These are phyloP conservation scores for Alternaria solani DNA, from an alignment of 2,329 filamentous ascomycete genomes.

Conservation along the genomic window DNA sequence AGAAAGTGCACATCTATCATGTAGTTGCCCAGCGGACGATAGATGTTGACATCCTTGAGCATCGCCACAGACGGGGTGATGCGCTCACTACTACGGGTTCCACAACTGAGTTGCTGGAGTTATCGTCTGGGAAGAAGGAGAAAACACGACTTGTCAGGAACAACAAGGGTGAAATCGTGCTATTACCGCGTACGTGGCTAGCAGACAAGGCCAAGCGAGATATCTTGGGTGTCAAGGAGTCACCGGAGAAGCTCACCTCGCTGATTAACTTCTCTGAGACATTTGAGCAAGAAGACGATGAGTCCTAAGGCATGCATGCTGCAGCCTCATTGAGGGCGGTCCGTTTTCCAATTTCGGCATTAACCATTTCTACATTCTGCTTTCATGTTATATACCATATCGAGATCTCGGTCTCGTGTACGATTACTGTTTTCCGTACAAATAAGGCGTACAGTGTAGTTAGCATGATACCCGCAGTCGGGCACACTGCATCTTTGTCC, in stretches of 20 bases:
- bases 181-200: constrained; percentile 42
- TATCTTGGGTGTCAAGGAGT: constrained; percentile 21
- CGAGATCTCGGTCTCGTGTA: not conserved
- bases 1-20: constrained; percentile 68
- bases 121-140: constrained; percentile 18
- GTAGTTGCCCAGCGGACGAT: constrained; percentile 81
- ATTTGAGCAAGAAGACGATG: constrained; percentile 30
- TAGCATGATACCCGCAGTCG: not conserved
- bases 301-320: not conserved
- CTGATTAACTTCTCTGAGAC: constrained; percentile 41
- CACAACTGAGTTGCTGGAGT: constrained; percentile 4
- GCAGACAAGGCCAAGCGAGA: constrained; percentile 17
- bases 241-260: constrained; percentile 29
- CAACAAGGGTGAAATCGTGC: constrained; percentile 22
- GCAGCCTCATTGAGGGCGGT: too few species aligned
- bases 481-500: not conserved
- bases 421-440: not conserved
- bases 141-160: constrained; percentile 33
- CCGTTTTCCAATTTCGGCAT: not conserved
- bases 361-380: not conserved
- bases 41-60: constrained; percentile 58
- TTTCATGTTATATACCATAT: not conserved
- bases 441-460: not conserved
- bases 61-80: constrained; percentile 49
- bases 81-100: constrained; percentile 18